Base-by-base conservation (phyloP, 2,329 filamentous ascomycete genomes). In the Neoascochyta sp. region DNA sequence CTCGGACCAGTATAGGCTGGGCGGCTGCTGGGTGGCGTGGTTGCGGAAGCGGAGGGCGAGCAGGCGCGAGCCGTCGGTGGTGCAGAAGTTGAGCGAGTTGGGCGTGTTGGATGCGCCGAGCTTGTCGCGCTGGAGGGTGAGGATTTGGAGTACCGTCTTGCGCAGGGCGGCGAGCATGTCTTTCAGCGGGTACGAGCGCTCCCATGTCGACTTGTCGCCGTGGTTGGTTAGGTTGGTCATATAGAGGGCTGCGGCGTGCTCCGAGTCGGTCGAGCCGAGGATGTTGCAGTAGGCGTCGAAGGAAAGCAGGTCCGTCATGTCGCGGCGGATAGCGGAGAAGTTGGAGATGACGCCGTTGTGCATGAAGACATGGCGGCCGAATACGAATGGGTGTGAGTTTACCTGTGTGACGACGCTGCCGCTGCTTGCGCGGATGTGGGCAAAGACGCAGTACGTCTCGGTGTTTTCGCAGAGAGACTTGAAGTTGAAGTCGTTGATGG, bases 371-470 rank as follows among this genome's bases (percentile, higher is more conserved):
- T 75, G 70, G 20, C 71, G 60, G 9, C 73, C 73, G 29, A 75
- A 76, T 16, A 69, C 62, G 48, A 76, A 76, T 4, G 73, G 73
- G 37, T 76, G 73, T 24, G 69, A 71, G 52, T 76, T 76, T 12
- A 72, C 67, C 10, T 64, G 61, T 2, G 68, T 65, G 15, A 74
- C 68, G 2, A 68, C 60, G 5, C 64, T 69, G 1, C 66, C 69
- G 5, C 65, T 70, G 3, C 66, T 67, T 7, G 71, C 72, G 7
- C 73, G 65, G 34, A 76, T 74, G 43, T 76, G 73, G 1, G 70
- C 71, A 24, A 76, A 69, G 15, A 69, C 60, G n/a, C 67, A 68
- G 12, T 64, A 60, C 1, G 67, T 69, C 25, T 70, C 63, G 0
- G 71, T 75, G 38, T 75, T 75, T 21, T 60, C 56, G 47, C 70